Conservation (phyloP, 2,329 filamentous ascomycete species). For the Calonectria crousiana region DNA sequence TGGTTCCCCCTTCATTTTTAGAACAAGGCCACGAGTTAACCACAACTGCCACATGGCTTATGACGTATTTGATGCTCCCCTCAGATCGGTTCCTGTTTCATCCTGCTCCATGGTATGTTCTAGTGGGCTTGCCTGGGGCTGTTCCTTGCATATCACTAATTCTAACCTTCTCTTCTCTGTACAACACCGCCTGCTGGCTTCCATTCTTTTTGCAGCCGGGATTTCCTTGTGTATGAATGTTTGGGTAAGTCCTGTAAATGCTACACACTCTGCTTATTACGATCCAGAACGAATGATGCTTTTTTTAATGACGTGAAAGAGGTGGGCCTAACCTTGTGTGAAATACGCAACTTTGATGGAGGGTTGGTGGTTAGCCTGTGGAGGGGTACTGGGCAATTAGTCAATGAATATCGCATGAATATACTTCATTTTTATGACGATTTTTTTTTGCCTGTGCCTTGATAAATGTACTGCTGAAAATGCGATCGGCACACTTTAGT, state of each 20-base stretch:
- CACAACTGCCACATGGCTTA: conserved; percentile 36
- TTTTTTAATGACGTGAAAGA: neutral
- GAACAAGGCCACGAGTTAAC: conserved; percentile 12
- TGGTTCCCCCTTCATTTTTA: conserved; percentile 12
- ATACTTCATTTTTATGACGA: no score
- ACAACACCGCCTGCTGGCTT: neutral
- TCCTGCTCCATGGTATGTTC: neutral
- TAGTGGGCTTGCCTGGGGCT: neutral
- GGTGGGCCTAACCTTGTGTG: neutral
- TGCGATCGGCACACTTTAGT: neutral
- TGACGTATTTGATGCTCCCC: conserved; percentile 21
- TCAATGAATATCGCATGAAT: neutral
- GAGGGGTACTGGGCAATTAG: neutral
- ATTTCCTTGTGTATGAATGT: neutral
- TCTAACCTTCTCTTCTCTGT: neutral
- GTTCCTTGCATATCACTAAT: conserved; percentile 18
- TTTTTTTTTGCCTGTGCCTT: neutral
- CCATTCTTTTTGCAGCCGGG: neutral
- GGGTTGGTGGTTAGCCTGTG: neutral
- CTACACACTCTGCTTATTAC: neutral
- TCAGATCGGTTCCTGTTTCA: conserved; percentile 26
- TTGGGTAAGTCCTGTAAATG: neutral
- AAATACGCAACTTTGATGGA: no score
- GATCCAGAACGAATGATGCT: neutral
- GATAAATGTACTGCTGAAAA: neutral